Evolutionary conservation across 257 asterid genomes (phyloP).

Genomic region (Lithospermum erythrorhizon): DNA sequence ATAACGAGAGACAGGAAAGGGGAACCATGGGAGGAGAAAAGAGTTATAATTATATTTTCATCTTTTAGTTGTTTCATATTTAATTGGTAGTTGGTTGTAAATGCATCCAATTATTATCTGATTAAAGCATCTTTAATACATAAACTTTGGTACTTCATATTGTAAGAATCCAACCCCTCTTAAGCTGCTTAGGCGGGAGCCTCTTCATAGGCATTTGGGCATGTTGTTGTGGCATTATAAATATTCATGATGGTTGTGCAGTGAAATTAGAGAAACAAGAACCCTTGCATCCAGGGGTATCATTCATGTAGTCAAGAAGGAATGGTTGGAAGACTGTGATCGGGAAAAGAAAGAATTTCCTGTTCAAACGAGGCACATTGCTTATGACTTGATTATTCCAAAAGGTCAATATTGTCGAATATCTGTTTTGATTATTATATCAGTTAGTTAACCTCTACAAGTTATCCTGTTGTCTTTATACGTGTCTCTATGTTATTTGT

Average conservation of each 20-base stretch:
- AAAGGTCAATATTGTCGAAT: conserved; percentile 38
- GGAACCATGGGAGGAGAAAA: too few species aligned
- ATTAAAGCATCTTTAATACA: not conserved
- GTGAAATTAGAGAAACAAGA: conserved; percentile 77
- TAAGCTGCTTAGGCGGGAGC: too few species aligned
- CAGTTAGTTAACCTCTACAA: not conserved
- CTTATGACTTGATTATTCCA: conserved; percentile 79
- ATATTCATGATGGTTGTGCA: conserved; percentile 32
- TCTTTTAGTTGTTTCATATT: not conserved
- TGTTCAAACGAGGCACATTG: conserved; percentile 68
- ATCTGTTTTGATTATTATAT: not conserved
- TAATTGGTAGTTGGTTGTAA: not conserved
- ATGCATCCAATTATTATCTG: not conserved
- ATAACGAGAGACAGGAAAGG: too few species aligned
- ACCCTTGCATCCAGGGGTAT: conserved; percentile 75
- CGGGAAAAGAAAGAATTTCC: conserved; percentile 62
- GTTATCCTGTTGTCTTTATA: conserved; percentile 1
- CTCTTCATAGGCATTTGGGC: too few species aligned
- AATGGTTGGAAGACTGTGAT: conserved; percentile 89
- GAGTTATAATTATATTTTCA: too few species aligned
- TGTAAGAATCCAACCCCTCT: too few species aligned
- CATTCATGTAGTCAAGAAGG: conserved; percentile 52
- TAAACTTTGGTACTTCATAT: not conserved
- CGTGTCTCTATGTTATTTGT: conserved; percentile 7
- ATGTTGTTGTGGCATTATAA: not conserved